phyloP scores from a whole-genome alignment of 2,329 filamentous ascomycete genomes.

The Diaporthe helianthi region DNA sequence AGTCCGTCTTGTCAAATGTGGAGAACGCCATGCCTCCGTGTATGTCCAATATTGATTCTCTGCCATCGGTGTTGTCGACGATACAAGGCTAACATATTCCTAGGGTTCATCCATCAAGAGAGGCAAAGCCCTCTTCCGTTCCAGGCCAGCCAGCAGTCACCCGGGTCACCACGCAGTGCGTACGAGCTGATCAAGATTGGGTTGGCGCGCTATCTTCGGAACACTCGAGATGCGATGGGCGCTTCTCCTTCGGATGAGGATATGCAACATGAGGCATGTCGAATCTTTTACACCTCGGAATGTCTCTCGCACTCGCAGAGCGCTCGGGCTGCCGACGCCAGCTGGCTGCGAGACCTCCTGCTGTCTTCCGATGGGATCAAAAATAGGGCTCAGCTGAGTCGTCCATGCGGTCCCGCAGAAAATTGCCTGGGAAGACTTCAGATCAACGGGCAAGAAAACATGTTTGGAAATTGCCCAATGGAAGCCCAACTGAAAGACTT shows the following conservation, averaged over 20 bases:
- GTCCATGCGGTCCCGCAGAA: slow-evolving; percentile 54
- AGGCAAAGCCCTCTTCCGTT: slow-evolving; percentile 63
- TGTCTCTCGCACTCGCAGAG: slow-evolving; percentile 51
- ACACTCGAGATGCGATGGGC: slow-evolving; percentile 51
- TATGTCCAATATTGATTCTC: slow-evolving; percentile 54
- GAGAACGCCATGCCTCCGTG: slow-evolving; percentile 72
- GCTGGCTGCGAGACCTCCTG: slow-evolving; percentile 67
- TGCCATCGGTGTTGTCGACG: slow-evolving; percentile 34
- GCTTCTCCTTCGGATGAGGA: slow-evolving; percentile 57
- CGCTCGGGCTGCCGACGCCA: slow-evolving; percentile 47
- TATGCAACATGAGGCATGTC: slow-evolving; percentile 64
- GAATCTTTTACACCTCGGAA: slow-evolving; percentile 64
- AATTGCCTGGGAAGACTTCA: slow-evolving; percentile 56
- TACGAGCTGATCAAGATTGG: slow-evolving; percentile 68
- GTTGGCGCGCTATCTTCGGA: slow-evolving; percentile 58
- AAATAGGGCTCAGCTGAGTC: slow-evolving; percentile 55
- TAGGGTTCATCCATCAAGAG: slow-evolving; percentile 71
- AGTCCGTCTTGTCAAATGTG: slow-evolving; percentile 66
- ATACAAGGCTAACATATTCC: slow-evolving; percentile 28
- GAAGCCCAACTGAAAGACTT: slow-evolving; percentile 62
- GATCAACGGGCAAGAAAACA: slow-evolving; percentile 64
- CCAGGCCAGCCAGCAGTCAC: slow-evolving; percentile 52
- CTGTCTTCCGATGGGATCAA: slow-evolving; percentile 54
- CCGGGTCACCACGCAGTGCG: slow-evolving; percentile 60
- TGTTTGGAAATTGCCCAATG: slow-evolving; percentile 64